These are phyloP conservation scores for Microbotryum violaceum DNA, from an alignment of 1,284 basidiomycete genomes.

Conservation along the genomic window DNA sequence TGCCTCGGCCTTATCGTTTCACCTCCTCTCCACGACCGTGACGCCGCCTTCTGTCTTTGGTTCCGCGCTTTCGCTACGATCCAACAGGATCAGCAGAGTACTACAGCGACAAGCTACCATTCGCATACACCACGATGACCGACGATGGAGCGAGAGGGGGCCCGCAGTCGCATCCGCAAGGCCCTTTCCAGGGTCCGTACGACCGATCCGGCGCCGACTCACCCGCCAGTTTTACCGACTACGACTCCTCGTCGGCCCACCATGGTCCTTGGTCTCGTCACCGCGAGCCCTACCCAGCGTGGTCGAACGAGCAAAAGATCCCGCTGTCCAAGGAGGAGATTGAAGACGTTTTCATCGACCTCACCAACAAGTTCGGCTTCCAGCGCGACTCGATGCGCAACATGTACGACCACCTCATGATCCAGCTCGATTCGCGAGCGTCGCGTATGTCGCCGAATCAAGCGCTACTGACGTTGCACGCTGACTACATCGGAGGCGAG, in stretches of 20 bases:
- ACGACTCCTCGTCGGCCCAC: slow-evolving; percentile 20
- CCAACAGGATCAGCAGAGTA: too few species aligned
- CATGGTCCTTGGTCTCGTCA: slow-evolving; percentile 21
- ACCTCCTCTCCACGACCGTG: too few species aligned
- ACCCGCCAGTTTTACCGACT: slow-evolving; percentile 26
- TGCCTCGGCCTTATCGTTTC: too few species aligned
- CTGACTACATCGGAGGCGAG: slow-evolving; percentile 95
- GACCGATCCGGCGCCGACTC: slow-evolving; percentile 22
- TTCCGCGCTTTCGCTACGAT: too few species aligned
- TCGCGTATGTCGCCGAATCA: slow-evolving; percentile 98
- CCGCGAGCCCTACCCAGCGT: slow-evolving; percentile 81
- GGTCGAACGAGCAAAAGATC: slow-evolving; percentile 84
- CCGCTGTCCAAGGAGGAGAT: slow-evolving; percentile 98
- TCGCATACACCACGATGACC: too few species aligned
- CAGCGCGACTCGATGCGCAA: slow-evolving; percentile 67
- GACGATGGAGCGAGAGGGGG: too few species aligned
- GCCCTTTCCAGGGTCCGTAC: slow-evolving; percentile 23
- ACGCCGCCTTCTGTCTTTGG: too few species aligned
- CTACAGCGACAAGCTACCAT: too few species aligned
- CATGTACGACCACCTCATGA: slow-evolving; percentile 95
- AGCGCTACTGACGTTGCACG: slow-evolving; percentile 87
- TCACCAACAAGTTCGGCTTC: slow-evolving; percentile 98
- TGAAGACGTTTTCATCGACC: slow-evolving; percentile 95
- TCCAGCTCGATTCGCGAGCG: slow-evolving; percentile 87
- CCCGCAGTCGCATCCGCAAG: slow-evolving; percentile 6